A percentile compares a stretch with the other conserved stretches of the same genome.
Evolutionary conservation across 352 stramenopile genomes (phyloP).

Genomic region (Globisporangium nodosum): DNA sequence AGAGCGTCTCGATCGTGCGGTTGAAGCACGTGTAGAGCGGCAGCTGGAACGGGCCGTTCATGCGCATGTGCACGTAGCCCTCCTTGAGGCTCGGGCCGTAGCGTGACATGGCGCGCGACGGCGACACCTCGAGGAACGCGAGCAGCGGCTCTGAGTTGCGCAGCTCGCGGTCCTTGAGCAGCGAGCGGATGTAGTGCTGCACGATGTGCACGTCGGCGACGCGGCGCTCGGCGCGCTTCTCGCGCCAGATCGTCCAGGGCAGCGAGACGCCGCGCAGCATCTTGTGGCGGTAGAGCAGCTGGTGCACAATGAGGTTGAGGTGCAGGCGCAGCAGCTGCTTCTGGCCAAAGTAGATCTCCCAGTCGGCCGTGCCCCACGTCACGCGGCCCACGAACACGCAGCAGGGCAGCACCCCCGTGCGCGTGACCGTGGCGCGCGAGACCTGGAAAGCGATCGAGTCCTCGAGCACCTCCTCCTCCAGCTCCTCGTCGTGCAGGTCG

Average conservation of each 20-base stretch:
- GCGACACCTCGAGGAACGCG: conserved; percentile 76
- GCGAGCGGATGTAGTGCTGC: conserved; percentile 61
- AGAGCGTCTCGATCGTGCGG: conserved; percentile 73
- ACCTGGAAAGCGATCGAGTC: conserved; percentile 74
- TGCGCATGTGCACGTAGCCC: conserved; percentile 87
- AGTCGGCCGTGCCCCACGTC: conserved; percentile 68
- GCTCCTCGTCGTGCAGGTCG: conserved; percentile 30
- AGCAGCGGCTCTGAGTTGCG: conserved; percentile 74
- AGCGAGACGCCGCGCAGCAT: conserved; percentile 39
- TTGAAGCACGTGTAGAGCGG: conserved; percentile 84
- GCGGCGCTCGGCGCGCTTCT: conserved; percentile 75
- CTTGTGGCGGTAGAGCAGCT: conserved; percentile 41
- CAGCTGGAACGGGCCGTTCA: conserved; percentile 82
- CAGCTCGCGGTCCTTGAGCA: conserved; percentile 59
- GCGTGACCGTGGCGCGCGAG: conserved; percentile 62
- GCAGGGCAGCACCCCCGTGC: conserved; percentile 64
- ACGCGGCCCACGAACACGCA: conserved; percentile 81
- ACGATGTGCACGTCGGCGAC: conserved; percentile 63
- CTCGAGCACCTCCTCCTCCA: conserved; percentile 59
- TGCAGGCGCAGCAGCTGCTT: conserved; percentile 81
- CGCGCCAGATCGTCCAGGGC: conserved; percentile 76
- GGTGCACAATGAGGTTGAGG: conserved; percentile 47
- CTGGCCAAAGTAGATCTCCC: conserved; percentile 84
- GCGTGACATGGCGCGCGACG: conserved; percentile 64
- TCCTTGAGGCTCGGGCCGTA: conserved; percentile 80